phyloP scores from a whole-genome alignment of 139 green algal species.

The Tetraselmis striata region DNA sequence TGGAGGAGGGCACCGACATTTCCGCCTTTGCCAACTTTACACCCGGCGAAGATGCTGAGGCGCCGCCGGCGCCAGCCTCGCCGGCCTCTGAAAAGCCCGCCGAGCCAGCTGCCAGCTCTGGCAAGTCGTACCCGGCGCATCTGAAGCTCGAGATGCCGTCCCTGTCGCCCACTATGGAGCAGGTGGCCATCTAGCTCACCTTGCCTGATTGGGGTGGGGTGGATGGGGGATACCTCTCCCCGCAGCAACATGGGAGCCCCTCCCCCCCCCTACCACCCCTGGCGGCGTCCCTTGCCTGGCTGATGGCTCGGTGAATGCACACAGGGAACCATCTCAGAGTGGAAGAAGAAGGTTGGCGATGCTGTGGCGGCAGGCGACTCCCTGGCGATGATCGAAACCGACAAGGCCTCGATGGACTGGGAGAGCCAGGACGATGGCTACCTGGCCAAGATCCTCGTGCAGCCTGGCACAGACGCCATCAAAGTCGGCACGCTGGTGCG shows the following conservation, averaged over 20 bases:
- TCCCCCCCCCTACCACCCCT: too few relatives aligned
- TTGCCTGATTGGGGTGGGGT: too few relatives aligned
- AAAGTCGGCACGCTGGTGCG: constrained; percentile 54
- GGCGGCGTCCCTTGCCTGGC: too few relatives aligned
- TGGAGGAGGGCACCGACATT: constrained; percentile 75
- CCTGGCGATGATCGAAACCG: constrained; percentile 87
- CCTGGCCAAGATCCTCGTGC: constrained; percentile 59
- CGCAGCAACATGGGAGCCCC: too few relatives aligned
- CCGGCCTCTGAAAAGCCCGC: neutral
- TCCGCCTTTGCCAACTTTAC: constrained; percentile 58
- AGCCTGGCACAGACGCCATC: constrained; percentile 43
- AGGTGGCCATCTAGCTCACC: too few relatives aligned
- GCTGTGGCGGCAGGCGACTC: constrained; percentile 56
- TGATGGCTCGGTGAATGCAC: too few relatives aligned
- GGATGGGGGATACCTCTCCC: too few relatives aligned
- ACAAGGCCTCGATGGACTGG: constrained; percentile 74
- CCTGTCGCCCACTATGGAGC: constrained; percentile 86
- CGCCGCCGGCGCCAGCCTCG: neutral
- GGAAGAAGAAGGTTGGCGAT: constrained; percentile 73
- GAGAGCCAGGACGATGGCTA: constrained; percentile 59
- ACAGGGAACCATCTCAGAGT: constrained; percentile 82
- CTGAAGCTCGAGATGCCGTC: constrained; percentile 74
- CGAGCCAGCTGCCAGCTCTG: neutral
- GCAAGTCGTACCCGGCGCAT: neutral
- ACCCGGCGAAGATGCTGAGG: neutral